These are phyloP conservation scores for Conidiobolus incongruus DNA, from an alignment of 371 early-diverging fungal genomes.

Conservation along the genomic window DNA sequence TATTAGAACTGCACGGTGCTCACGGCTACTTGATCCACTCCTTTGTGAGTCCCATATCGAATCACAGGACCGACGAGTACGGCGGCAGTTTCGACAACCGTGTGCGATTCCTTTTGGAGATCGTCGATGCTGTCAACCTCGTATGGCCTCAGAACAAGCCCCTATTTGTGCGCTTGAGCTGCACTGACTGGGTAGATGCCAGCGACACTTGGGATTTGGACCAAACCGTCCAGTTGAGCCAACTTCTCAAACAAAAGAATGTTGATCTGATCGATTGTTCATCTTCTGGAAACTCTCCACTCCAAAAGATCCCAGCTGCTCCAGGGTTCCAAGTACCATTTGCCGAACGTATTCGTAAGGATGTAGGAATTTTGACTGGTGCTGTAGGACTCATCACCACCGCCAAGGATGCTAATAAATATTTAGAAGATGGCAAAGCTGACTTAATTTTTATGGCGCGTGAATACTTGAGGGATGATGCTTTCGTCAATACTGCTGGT, in stretches of 20 bases:
- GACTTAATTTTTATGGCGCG: conserved; percentile 58
- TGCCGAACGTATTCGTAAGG: conserved; percentile 26
- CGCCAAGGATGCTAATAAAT: conserved; percentile 34
- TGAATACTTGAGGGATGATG: conserved; percentile 46
- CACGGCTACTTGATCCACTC: conserved; percentile 54
- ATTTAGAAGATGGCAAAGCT: conserved; percentile 35
- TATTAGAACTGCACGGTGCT: conserved; percentile 57
- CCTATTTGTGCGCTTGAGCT: conserved; percentile 57
- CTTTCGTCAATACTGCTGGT: conserved; percentile 21
- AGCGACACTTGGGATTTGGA: conserved; percentile 31
- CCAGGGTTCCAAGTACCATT: conserved; percentile 53
- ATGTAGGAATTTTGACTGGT: conserved; percentile 24
- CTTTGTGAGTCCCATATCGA: conserved; percentile 61
- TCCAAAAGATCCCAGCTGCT: conserved; percentile 19
- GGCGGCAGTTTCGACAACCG: conserved; percentile 63
- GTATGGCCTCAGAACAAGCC: conserved; percentile 60
- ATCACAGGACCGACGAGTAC: conserved; percentile 64
- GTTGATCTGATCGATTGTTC: conserved; percentile 60
- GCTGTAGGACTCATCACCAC: conserved; percentile 56
- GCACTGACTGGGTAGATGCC: conserved; percentile 38
- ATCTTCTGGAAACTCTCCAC: conserved; percentile 29
- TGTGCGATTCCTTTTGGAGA: conserved; percentile 35
- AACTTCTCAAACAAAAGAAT: conserved; percentile 28
- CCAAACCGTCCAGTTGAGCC: conserved; percentile 32
- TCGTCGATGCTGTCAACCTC: conserved; percentile 27